A percentile compares a stretch with the other conserved stretches of the same genome.
phyloP scores from a whole-genome alignment of 441 rosid genomes.

The Croton setiger region DNA sequence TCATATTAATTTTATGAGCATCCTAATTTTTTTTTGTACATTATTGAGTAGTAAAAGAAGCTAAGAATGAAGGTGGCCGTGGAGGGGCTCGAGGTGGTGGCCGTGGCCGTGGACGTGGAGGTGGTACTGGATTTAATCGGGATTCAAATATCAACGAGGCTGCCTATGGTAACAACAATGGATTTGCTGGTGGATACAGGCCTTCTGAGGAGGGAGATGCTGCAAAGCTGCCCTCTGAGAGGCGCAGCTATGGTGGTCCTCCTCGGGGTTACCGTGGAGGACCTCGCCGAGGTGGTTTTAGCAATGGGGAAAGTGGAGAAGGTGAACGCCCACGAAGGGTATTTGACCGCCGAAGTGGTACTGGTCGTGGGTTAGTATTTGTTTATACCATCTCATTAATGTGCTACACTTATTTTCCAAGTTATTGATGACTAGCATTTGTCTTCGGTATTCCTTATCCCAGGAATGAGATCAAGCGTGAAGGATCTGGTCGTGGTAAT shows the following conservation, averaged over 20 bases:
- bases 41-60: slow-evolving; percentile 46
- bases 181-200: slow-evolving; percentile 48
- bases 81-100: slow-evolving; percentile 59
- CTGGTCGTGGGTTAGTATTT: slow-evolving; percentile 79
- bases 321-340: slow-evolving; percentile 62
- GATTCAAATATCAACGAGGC: slow-evolving; percentile 45
- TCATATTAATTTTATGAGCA: neutral
- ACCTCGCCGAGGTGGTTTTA: slow-evolving; percentile 53
- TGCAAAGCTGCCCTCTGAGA: slow-evolving; percentile 59
- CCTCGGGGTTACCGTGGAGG: slow-evolving; percentile 75
- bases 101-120: slow-evolving; percentile 59
- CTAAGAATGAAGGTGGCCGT: slow-evolving; percentile 48
- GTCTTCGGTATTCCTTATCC: neutral
- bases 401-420: neutral
- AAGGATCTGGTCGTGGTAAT: slow-evolving; percentile 87
- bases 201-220: slow-evolving; percentile 65
- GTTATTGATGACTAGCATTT: neutral
- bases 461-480: slow-evolving; percentile 78
- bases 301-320: slow-evolving; percentile 61
- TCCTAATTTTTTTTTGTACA: neutral
- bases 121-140: slow-evolving; percentile 50
- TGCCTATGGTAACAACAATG: slow-evolving; percentile 39
- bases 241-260: slow-evolving; percentile 51
- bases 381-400: neutral
- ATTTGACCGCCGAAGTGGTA: slow-evolving; percentile 83